A percentile compares a stretch with the other conserved stretches of the same genome.
Evolutionary conservation across 352 stramenopile genomes (phyloP).

Genomic region (Phytopythium ostracodes): DNA sequence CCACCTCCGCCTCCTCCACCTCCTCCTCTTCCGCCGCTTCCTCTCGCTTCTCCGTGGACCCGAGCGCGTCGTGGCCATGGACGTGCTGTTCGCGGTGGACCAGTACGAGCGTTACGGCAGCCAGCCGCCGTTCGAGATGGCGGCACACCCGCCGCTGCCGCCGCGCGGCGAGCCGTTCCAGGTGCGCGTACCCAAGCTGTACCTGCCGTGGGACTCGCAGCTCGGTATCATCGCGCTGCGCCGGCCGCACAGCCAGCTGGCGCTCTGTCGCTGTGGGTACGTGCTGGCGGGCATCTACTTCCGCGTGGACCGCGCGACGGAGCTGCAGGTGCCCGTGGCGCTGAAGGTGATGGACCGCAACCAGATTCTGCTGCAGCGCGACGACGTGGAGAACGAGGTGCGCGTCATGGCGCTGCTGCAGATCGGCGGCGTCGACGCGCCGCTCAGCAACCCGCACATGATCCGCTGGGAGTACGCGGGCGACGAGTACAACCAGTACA

Average conservation of each 20-base stretch:
- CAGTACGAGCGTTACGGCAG: constrained; percentile 52
- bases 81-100: constrained; percentile 65
- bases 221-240: constrained; percentile 70
- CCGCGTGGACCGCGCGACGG: constrained; percentile 34
- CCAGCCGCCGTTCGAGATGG: constrained; percentile 54
- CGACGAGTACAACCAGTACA: constrained; percentile 73
- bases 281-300: constrained; percentile 81
- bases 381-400: constrained; percentile 81
- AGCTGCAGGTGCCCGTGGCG: constrained; percentile 54
- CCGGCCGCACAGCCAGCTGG: constrained; percentile 60
- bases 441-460: constrained; percentile 63
- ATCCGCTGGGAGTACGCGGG: constrained; percentile 75
- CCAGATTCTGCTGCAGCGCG: constrained; percentile 63
- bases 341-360: constrained; percentile 80
- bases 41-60: background rate
- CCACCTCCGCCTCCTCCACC: too few relatives aligned
- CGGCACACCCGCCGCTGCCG: constrained; percentile 49
- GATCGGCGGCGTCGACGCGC: constrained; percentile 67
- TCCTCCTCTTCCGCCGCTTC: background rate
- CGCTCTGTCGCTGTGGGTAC: constrained; percentile 74
- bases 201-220: constrained; percentile 64
- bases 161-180: constrained; percentile 34
- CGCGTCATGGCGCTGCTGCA: constrained; percentile 80
- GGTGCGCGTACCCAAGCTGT: constrained; percentile 60
- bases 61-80: too few relatives aligned